Percentiles rank a stretch among this genome's conserved stretches.
These are phyloP conservation scores for Dalbergia cultrata DNA, from an alignment of 306 rosid species.

Conservation along the genomic window DNA sequence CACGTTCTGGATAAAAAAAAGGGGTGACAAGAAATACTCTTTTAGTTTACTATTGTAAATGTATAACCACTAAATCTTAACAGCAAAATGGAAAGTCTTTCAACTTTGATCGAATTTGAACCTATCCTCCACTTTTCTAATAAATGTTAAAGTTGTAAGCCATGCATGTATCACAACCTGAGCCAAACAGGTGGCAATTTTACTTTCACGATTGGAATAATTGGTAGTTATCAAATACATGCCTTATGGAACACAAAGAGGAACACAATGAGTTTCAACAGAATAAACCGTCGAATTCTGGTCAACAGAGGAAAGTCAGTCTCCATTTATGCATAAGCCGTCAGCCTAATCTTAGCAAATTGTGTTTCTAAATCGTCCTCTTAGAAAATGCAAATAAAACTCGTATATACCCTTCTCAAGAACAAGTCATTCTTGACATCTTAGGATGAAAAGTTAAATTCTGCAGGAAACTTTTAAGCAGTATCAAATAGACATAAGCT, in stretches of 20 bases:
- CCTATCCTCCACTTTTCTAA: slow-evolving; percentile 25
- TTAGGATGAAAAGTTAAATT: slow-evolving; percentile 24
- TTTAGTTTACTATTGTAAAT: neutral
- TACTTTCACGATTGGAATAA: slow-evolving; percentile 1
- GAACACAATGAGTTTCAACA: slow-evolving; percentile 16
- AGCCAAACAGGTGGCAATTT: slow-evolving; percentile 14
- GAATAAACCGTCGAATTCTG: slow-evolving; percentile 5
- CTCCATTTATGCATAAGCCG: slow-evolving; percentile 8
- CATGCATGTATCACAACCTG: neutral
- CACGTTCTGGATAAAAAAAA: neutral
- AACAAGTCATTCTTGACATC: slow-evolving; percentile 25
- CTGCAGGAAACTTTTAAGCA: slow-evolving; percentile 5
- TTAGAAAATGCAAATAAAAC: slow-evolving; percentile 36
- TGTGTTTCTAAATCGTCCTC: neutral
- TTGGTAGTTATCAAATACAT: neutral
- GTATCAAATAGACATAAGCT: slow-evolving; percentile 34
- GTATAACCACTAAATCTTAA: neutral
- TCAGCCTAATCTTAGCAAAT: slow-evolving; percentile 13
- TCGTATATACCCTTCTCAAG: slow-evolving; percentile 14
- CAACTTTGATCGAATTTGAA: neutral
- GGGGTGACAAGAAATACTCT: neutral
- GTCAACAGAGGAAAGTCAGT: slow-evolving; percentile 9
- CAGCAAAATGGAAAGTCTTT: neutral
- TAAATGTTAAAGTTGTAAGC: neutral
- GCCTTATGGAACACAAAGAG: neutral